Evolutionary conservation across 2,329 filamentous ascomycete species (phyloP).

Genomic region (Balansia obtecta): DNA sequence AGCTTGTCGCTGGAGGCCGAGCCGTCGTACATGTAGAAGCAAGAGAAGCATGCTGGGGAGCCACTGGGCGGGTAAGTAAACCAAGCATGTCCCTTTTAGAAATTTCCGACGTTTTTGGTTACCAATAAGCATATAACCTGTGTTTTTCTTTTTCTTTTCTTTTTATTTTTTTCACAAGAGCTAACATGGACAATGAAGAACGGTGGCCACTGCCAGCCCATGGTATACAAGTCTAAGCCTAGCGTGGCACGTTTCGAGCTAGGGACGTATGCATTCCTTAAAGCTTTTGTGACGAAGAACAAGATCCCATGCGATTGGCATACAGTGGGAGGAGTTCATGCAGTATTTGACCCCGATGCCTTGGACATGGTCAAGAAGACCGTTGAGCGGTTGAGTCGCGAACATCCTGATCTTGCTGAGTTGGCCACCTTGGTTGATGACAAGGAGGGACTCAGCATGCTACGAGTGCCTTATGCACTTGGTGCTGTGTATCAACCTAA

Average conservation of each 20-base stretch:
- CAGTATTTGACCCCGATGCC: slow-evolving; percentile 43
- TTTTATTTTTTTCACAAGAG: too few relatives aligned
- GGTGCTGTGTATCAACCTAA: slow-evolving; percentile 53
- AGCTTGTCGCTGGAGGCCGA: slow-evolving; percentile 38
- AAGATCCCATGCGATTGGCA: slow-evolving; percentile 59
- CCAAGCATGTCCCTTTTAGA: neutral
- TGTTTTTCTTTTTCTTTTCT: too few relatives aligned
- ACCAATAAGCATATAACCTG: too few relatives aligned
- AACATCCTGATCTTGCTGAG: slow-evolving; percentile 44
- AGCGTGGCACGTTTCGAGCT: slow-evolving; percentile 61
- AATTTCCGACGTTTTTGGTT: neutral
- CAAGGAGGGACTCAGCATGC: slow-evolving; percentile 29
- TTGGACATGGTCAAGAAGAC: slow-evolving; percentile 38
- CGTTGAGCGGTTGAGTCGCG: slow-evolving; percentile 34
- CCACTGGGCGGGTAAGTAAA: slow-evolving; percentile 59
- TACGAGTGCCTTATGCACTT: slow-evolving; percentile 42
- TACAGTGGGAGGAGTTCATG: slow-evolving; percentile 49
- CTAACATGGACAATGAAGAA: slow-evolving; percentile 31
- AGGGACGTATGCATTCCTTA: slow-evolving; percentile 50
- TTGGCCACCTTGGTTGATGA: slow-evolving; percentile 29
- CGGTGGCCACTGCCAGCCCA: slow-evolving; percentile 63
- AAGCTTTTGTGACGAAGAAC: slow-evolving; percentile 41
- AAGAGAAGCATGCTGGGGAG: slow-evolving; percentile 68
- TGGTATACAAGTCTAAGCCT: slow-evolving; percentile 47
- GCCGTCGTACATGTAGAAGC: slow-evolving; percentile 65